Percentiles rank a stretch among this genome's conserved stretches.
Evolutionary conservation across 225 moss, liverwort and hornwort genomes (phyloP).

Genomic region (Pseudisothecium myosuroides): DNA sequence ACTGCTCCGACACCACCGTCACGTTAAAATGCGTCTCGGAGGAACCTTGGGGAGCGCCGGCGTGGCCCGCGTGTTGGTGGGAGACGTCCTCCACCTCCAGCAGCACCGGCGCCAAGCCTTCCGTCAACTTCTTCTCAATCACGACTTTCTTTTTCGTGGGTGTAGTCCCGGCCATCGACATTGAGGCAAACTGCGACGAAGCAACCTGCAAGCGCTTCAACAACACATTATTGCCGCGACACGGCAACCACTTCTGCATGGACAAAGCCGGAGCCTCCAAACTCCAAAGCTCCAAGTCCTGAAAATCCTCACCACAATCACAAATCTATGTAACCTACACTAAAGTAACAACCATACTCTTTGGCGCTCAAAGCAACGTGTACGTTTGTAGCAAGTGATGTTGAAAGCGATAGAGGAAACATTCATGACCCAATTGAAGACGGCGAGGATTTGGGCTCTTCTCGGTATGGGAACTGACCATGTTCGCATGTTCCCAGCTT

Average conservation of each 20-base stretch:
- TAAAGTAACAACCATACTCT: background rate
- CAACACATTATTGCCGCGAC: slow-evolving; percentile 50
- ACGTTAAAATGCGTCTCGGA: slow-evolving; percentile 90
- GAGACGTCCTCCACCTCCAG: slow-evolving; percentile 81
- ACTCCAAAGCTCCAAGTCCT: background rate
- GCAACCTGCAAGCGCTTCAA: slow-evolving; percentile 46
- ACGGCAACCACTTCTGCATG: slow-evolving; percentile 49
- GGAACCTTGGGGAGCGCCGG: slow-evolving; percentile 80
- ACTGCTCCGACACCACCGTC: slow-evolving; percentile 80
- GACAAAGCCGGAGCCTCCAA: background rate
- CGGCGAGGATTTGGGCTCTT: background rate
- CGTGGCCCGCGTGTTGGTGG: slow-evolving; percentile 88
- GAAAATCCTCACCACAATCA: background rate
- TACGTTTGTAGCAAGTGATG: background rate
- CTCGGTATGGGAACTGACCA: background rate
- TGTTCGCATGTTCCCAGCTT: slow-evolving; percentile 1
- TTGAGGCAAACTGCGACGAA: slow-evolving; percentile 22
- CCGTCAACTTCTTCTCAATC: slow-evolving; percentile 74
- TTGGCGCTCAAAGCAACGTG: background rate
- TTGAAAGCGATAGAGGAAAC: background rate
- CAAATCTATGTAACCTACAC: background rate
- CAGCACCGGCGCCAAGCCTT: slow-evolving; percentile 51
- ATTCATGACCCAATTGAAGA: background rate
- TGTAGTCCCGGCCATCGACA: slow-evolving; percentile 8
- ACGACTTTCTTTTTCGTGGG: slow-evolving; percentile 30